Evolutionary conservation across 2,329 filamentous ascomycete species (phyloP), one percentile per base, ranked within the genome.

Genomic region (Fusarium begoniae): DNA sequence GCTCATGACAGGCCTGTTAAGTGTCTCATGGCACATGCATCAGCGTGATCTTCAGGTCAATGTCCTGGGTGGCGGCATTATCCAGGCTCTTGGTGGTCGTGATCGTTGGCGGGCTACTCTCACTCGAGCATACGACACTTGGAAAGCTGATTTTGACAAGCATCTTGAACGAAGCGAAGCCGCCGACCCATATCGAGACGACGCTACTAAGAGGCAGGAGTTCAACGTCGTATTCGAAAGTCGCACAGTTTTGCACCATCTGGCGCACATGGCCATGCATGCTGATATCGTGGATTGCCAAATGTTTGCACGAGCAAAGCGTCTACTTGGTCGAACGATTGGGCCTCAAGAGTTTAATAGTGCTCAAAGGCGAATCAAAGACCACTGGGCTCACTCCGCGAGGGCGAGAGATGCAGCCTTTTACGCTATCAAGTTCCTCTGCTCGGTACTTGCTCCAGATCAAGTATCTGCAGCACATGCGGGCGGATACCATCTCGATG

Each of bases 251-350:
- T 86, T 98, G 50, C 95, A 98, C 80, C 94, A 97, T 78, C 86
- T 99, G 18, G 96, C 96, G 1, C 96, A 98, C 82, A 98, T 99
- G 94, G 94, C 95, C 7, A 98, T 98, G 89, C 95, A 98, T 79
- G 95, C 97, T 30, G 96, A 98, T 79, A 94, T 98, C 61, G 94
- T 97, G n/a, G 96, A 98, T 81, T 96, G 95, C 78, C 96, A 98
- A 83, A 97, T 98, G 74, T 98, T 96, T 81, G 96, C 96, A 10
- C 92, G 95, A 14, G 94, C 96, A 3, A 94, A 92, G 76, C 89
- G 95, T 37, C 88, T 98, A 5, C 89, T 98, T 8, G 96, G 96
- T 28, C 91, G 96, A 53, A 91, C 92, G 2, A 97, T 98, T 69
- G 95, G 94, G 3, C 87, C 90, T 4, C 90, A 94, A 70, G 96